Base-by-base conservation (phyloP, 208 protist genomes). In the Phytomonas sp. region DNA sequence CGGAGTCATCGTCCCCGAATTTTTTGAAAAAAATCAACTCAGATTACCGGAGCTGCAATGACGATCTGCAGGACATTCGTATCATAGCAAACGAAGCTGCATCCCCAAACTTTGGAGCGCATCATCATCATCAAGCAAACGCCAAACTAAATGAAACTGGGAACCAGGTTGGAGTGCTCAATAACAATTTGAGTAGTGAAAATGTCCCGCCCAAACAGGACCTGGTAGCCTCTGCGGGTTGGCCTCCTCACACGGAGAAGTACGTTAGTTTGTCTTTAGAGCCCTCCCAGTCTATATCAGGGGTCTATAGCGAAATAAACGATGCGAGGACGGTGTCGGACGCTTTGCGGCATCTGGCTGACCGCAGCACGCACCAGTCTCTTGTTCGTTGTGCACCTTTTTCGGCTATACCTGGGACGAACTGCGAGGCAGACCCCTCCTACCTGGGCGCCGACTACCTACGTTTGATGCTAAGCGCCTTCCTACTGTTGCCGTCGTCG, bases 371-470 rank as follows among this genome's bases (percentile, higher is more conserved):
- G 16, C 78, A 92, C 63, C 90, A 95, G 66, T 90, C 90, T 0
- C 77, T 95, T 37, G 78, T 92, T 37, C 81, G 85, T 49, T 95
- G 90, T 78, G 80, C 84, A 62, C 78, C 84, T 12, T 76, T 82
- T 32, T 84, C 76, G 4, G 69, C 77, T 4, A 23, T 72, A 36
- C 59, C 76, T 3, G 66, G 78, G 66, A 79, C 82, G 72, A 89
- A 89, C 63, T 93, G 88, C 66, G 71, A 82, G 16, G 77, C 59
- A 36, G 88, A 90, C 60, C 71, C 87, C 2, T 68, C 78, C 63
- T 88, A 83, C 73, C 84, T 95, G 31, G 80, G 78, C 12, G 86
- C 91, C 1, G 81, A 84, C 36, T 95, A 95, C 76, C 84, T 92
- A n/a, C 79, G 88, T 30, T 74, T 90, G 31, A 85, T 95, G 81